Evolutionary conservation across 495 filamentous ascomycete genomes (phyloP), one percentile per base, ranked within the genome.

Genomic region (Podospora comata): DNA sequence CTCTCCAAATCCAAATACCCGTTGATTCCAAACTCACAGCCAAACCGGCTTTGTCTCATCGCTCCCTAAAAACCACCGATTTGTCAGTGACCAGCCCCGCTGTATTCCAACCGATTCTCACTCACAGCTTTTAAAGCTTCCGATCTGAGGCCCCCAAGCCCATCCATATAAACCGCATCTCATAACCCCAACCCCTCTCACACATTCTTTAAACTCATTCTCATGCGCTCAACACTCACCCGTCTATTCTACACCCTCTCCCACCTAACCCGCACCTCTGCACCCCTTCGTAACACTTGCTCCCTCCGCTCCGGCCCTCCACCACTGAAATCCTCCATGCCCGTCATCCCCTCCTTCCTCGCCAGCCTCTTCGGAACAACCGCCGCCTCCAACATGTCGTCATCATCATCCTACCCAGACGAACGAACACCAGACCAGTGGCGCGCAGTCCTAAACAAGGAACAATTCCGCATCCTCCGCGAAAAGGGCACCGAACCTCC

Each of bases 381-480:
- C 13, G 71, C 77, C 30, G 67, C 79, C 65, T 73, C 78, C 75
- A 89, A 85, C 62, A 95, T 92, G 87, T 64, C 71, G 32, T 64
- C 60, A 39, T 88, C 56, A 5, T 57, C 54, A 55, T 66, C 90
- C 39, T 92, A 88, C 73, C 93, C 94, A 5, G 87, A 93, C 62
- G 79, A 96, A 80, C 92, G 92, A 79, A 88, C 80, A 54, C 83
- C 91, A 23, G 87, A 91, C 28, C 91, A 97, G 81, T 99, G 95
- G 95, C 90, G 88, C 68, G 90, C 94, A 13, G 85, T 96, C 39
- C 80, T 99, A 34, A 91, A 76, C 68, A 89, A 86, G 71, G 95
- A 96, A 68, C 94, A 98, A 86, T 99, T 97, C 85, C 90, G 92
- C 68, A 83, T 97, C 74, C 87, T 99, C 68, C 89, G 95, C 73